Base-by-base conservation (phyloP, 495 filamentous ascomycete species). In the Penicillium waksmanii region DNA sequence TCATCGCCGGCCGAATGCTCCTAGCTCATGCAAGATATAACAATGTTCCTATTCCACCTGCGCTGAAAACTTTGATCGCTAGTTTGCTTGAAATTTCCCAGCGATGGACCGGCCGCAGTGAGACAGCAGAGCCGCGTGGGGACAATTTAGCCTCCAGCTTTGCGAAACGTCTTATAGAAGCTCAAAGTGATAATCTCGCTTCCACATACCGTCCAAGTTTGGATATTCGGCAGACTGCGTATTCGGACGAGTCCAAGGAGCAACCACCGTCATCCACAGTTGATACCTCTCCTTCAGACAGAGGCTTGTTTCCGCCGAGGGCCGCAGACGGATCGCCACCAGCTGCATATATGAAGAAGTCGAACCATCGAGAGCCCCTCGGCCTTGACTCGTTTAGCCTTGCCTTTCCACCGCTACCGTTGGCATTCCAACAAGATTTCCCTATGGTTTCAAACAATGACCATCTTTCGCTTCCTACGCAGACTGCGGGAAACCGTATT, bases 151-250 rank as follows among this genome's bases (percentile, higher is more conserved):
- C 74, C 1, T 71, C 71, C 3, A 67, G 60, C 25, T 75, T 77
- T 53, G 74, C 71, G 1, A 66, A 64, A 40, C 58, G 72, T 7
- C 63, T 77, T 8, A 57, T 64, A 0, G 51, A 69, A 12, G 74
- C 72, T 0, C 62, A 63, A 15, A 56, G n/a, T 44, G n/a, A 68
- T 35, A 60, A 72, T 51, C 60, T 62, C 3, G 35, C 64, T 1
- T 54, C 60, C 9, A 40, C 58, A 0, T 27, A 59, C 23, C 12
- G 55, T 1, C 51, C 58, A 8, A 67, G 62, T 35, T 38, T 77
- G 25, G 74, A 75, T 55, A 73, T 77, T 46, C 56, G 72, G 38
- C 70, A 77, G 47, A 53, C 74, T 2, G 74, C 66, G 1, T 77
- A 73, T 58, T 77, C 72, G 2, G 72, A 73, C 35, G 60, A 69